Evolutionary conservation across 805 yeast species (phyloP), one percentile per base, ranked within the genome.

Genomic region (Yamadazyma insecticola): DNA sequence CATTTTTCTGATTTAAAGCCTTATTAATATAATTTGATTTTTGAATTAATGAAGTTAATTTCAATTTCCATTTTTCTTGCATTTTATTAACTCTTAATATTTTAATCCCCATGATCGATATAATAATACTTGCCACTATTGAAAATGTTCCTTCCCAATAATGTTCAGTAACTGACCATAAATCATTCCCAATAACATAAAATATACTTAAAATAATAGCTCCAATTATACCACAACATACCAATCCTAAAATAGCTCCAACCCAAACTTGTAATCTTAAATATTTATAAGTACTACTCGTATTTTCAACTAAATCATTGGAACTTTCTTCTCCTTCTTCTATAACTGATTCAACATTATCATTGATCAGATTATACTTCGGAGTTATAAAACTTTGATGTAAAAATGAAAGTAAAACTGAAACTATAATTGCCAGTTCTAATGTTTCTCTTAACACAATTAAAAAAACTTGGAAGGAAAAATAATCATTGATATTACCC

Each of bases 401-500:
- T 26, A 82, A 65, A 48, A 82, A 81, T 1, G 87, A 76, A n/a
- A 82, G 59, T 13, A 82, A 58, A 16, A 82, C 87, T 1, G 89
- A 79, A 3, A 82, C 72, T 38, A 82, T 82, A 36, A 82, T 74
- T n/a, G 84, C 81, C 50, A 78, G 77, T 55, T 82, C 92, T 31
- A 82, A 50, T 0, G 89, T 78, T 49, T 82, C 92, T 45, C 92
- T 62, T 16, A 82, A 53, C 21, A 81, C 78, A 31, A 82, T 82
- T 51, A 82, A 78, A 50, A 81, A 82, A 20, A 81, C 77, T 57
- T 81, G 87, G 29, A 80, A 74, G 2, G 87, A 81, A 54, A 82
- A 82, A 34, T 67, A 63, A 26, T 74, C 67, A 27, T 40, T 48
- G 8, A 50, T 36, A 6, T 11, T 17, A 3, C 28, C 39, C 39